Conservation (phyloP, 2,329 filamentous ascomycete genomes). For the Epicoccum nigrum region DNA sequence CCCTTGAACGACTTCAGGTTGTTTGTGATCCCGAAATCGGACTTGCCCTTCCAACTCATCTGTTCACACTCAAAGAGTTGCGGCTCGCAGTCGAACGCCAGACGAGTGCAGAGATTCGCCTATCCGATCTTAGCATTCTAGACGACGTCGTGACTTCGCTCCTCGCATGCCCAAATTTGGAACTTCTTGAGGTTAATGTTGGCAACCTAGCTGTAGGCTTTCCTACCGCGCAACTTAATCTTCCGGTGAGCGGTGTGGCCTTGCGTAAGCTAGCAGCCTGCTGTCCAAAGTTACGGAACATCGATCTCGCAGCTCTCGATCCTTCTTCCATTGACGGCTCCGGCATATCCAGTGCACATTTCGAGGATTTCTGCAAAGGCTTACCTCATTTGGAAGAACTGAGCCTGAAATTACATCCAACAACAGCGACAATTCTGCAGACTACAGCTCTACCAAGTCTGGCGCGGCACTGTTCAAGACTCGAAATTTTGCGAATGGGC, state of each 20-base stretch:
- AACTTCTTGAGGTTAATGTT: constrained; percentile 33
- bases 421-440: constrained; percentile 31
- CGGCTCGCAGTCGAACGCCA: constrained; percentile 39
- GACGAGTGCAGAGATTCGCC: constrained; percentile 20
- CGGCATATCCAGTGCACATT: constrained; percentile 31
- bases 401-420: constrained; percentile 37
- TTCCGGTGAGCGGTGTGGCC: constrained; percentile 27
- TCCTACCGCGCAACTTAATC: constrained; percentile 29
- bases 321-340: constrained; percentile 40
- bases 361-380: constrained; percentile 35
- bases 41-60: constrained; percentile 31
- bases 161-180: constrained; percentile 27
- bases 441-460: constrained; percentile 36
- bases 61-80: constrained; percentile 32
- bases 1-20: constrained; percentile 31
- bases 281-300: constrained; percentile 32
- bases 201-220: constrained; percentile 32
- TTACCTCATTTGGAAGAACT: constrained; percentile 32
- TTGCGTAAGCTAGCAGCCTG: constrained; percentile 28
- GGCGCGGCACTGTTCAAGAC: constrained; percentile 29
- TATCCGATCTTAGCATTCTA: constrained; percentile 28
- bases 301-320: constrained; percentile 35
- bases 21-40: constrained; percentile 44
- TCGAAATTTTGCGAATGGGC: constrained; percentile 38
- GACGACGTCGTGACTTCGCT: constrained; percentile 30